Base-by-base conservation (phyloP, 2,329 filamentous ascomycete genomes). In the Ophiostoma sp. region DNA sequence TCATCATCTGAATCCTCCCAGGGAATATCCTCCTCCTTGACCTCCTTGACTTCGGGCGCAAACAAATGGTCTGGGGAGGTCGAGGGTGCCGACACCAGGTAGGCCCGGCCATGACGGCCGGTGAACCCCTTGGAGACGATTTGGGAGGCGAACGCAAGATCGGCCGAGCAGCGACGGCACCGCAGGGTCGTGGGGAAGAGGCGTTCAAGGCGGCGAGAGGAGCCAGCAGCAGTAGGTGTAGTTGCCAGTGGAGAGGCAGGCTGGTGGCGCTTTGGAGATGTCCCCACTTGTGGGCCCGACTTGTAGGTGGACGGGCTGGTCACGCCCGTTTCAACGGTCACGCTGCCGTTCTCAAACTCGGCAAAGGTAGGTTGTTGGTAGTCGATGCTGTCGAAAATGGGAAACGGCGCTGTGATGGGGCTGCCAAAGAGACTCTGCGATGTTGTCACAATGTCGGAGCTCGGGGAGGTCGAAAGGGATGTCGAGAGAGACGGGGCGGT, bases 41-140 rank as follows among this genome's bases (percentile, higher is more conserved):
- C 15, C 25, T 25, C 8, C 17, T 17, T 15, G 9, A 61, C 48
- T 50, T 74, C 74, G 48, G 75, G 73, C 25, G 70, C 72, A 11
- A 72, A 63, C 55, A 78, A 36, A 42, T 76, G 74, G 72, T 72
- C 22, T 31, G 74, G 28, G 3, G 57, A 19, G 6, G 74, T 64
- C 8, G 76, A 25, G 33, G 71, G 78, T 4, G 77, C 70, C 11
- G 87, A 83, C 68, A 91, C 87, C 68, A 92, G 85, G 78, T 87
- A 90, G 15, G 89, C 90, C 31, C 89, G 86, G 6, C 90, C 90
- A 79, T 91, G 86, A 25, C 89, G 88, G 22, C 90, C 90, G 0
- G 87, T 90, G 81, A 92, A 92, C 75, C 88, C 87, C 79, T 91
- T 91, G 75, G 86, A 89, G 52, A 92, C 85, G 74, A 92, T 87